Percentiles rank a stretch among this genome's conserved stretches.
Conservation (phyloP, 768 basidiomycete species). For the Termitomyces sp. region DNA sequence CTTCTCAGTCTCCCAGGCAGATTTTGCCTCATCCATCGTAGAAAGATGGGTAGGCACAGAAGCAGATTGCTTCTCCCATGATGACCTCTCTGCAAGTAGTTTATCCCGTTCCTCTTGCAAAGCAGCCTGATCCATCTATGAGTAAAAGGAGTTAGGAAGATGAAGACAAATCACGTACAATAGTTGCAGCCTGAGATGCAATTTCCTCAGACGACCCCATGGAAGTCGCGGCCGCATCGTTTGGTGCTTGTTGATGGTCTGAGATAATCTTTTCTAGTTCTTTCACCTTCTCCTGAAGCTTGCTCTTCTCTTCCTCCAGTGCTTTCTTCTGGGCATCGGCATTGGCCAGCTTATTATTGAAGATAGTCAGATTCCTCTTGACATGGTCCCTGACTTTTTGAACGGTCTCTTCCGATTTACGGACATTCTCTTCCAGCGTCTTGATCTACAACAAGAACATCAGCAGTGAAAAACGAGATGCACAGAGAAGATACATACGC, state of each 20-base stretch:
- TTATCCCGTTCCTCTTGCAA: conserved; percentile 57
- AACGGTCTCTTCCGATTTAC: conserved; percentile 34
- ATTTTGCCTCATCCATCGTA: conserved; percentile 22
- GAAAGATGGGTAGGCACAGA: conserved; percentile 16
- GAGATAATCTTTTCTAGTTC: conserved; percentile 30
- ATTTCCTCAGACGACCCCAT: conserved; percentile 18
- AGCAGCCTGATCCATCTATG: conserved; percentile 30
- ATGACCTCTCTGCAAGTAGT: conserved; percentile 54
- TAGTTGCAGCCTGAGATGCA: conserved; percentile 26
- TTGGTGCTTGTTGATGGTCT: conserved; percentile 23
- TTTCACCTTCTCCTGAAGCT: conserved; percentile 31
- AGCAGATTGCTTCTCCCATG: conserved; percentile 26
- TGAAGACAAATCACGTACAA: conserved; percentile 24
- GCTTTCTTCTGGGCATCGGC: conserved; percentile 30
- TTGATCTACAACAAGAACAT: conserved; percentile 26
- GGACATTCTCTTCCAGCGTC: conserved; percentile 35
- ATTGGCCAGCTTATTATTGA: conserved; percentile 27
- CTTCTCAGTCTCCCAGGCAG: conserved; percentile 56
- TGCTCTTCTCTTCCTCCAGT: conserved; percentile 30
- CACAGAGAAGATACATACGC: conserved; percentile 19
- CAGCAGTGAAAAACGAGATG: background rate
- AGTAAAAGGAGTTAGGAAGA: background rate
- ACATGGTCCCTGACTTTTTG: conserved; percentile 28
- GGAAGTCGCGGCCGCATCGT: conserved; percentile 13
- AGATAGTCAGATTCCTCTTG: conserved; percentile 22